Conservation (phyloP, 805 yeast genomes). For the Lipomyces oligophaga region DNA sequence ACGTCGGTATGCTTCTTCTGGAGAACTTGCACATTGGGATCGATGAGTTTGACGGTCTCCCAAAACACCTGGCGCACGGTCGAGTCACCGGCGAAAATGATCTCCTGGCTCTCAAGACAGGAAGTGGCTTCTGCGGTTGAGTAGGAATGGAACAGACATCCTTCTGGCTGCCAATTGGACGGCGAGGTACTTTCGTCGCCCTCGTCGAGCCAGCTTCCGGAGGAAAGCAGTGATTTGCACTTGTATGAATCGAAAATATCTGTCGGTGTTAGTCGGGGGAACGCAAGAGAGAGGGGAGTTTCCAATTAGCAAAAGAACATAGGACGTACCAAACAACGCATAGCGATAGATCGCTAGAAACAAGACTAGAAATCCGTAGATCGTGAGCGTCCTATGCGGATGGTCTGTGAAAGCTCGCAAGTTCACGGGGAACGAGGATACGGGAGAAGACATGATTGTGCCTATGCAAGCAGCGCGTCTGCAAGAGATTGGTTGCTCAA, state of each 20-base stretch:
- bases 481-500: no score
- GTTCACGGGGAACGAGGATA: no score
- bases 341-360: slow-evolving; percentile 22
- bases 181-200: slow-evolving; percentile 9
- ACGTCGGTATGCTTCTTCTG: slow-evolving; percentile 25
- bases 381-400: slow-evolving; percentile 8
- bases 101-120: slow-evolving; percentile 26
- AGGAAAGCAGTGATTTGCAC: slow-evolving; percentile 19
- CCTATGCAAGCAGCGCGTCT: no score
- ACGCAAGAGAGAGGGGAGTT: background rate
- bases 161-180: slow-evolving; percentile 31
- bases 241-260: slow-evolving; percentile 26
- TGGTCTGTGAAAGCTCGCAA: slow-evolving; percentile 15
- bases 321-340: slow-evolving; percentile 19
- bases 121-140: slow-evolving; percentile 14
- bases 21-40: slow-evolving; percentile 27
- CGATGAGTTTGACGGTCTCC: slow-evolving; percentile 28
- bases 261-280: background rate
- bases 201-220: slow-evolving; percentile 21
- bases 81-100: slow-evolving; percentile 31
- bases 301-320: background rate
- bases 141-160: slow-evolving; percentile 29
- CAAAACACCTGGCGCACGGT: slow-evolving; percentile 31
- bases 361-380: slow-evolving; percentile 18
- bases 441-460: no score